Evolutionary conservation across 2,329 filamentous ascomycete genomes (phyloP).

Genomic region (Atkinsonella texensis): DNA sequence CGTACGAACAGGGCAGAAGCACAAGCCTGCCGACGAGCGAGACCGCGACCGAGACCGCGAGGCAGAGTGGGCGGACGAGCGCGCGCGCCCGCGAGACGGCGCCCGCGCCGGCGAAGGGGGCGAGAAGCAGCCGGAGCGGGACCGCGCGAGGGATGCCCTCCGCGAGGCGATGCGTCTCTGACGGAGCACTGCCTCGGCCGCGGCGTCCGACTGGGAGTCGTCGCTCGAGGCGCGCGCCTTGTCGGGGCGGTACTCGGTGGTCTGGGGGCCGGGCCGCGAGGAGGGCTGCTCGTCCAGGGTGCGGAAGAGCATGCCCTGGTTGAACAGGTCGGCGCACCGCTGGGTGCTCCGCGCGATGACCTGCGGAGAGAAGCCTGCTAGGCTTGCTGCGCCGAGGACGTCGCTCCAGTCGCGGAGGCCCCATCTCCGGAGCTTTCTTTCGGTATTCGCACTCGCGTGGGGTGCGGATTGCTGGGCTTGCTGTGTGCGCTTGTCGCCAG

Average conservation of each 20-base stretch:
- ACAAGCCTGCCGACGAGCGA: conserved; percentile 19
- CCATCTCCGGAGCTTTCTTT: conserved; percentile 21
- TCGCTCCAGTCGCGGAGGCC: conserved; percentile 71
- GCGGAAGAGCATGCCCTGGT: conserved; percentile 54
- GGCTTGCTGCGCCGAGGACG: conserved; percentile 63
- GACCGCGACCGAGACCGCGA: not conserved
- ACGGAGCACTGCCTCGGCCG: conserved; percentile 13
- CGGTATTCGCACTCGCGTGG: conserved; percentile 5
- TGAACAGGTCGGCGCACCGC: conserved; percentile 66
- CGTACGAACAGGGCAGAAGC: conserved; percentile 24
- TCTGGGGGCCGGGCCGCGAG: conserved; percentile 14
- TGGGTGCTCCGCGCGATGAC: conserved; percentile 58
- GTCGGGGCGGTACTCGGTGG: conserved; percentile 19
- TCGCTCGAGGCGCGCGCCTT: conserved; percentile 9
- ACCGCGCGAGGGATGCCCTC: conserved; percentile 8
- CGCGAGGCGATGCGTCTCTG: conserved; percentile 19
- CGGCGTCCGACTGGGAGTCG: conserved; percentile 3
- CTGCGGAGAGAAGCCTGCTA: conserved; percentile 54
- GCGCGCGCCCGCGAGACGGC: conserved; percentile 1
- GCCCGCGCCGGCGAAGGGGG: not conserved
- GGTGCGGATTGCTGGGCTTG: not conserved
- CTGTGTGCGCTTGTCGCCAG: conserved; percentile 14
- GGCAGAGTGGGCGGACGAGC: not conserved
- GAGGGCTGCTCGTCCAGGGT: conserved; percentile 32
- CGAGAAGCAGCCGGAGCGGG: conserved; percentile 13